These are phyloP conservation scores for Vitis hybrid DNA, from an alignment of 177 flowering plant genomes.

Conservation along the genomic window DNA sequence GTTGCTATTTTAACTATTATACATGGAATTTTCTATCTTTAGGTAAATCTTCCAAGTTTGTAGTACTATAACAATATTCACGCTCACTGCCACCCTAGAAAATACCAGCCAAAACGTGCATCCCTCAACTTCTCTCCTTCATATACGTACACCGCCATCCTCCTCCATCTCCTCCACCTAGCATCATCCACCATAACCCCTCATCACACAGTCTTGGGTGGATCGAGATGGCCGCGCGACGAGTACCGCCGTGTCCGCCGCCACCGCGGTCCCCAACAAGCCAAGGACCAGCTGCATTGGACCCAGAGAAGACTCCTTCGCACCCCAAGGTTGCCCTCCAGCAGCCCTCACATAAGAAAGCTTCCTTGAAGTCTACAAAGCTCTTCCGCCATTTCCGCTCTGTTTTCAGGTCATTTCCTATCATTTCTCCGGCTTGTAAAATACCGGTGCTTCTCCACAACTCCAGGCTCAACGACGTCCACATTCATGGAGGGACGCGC, in stretches of 20 bases:
- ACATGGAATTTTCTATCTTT: too few species aligned
- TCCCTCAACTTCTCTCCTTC: constrained; percentile 2
- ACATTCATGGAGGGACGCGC: constrained; percentile 50
- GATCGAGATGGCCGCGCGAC: not conserved
- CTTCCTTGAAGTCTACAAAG: constrained; percentile 32
- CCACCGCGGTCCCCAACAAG: constrained; percentile 13
- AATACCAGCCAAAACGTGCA: constrained; percentile 6
- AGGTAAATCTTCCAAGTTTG: too few species aligned
- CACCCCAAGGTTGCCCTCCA: constrained; percentile 31
- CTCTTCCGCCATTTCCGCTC: constrained; percentile 50
- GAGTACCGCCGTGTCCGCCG: not conserved
- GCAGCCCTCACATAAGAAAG: constrained; percentile 36
- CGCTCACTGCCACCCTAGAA: not conserved
- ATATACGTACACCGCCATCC: too few species aligned
- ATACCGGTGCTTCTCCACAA: constrained; percentile 37
- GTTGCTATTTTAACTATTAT: too few species aligned
- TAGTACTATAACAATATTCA: too few species aligned
- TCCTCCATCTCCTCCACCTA: not conserved
- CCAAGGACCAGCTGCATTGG: constrained; percentile 6
- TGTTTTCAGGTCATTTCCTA: constrained; percentile 68
- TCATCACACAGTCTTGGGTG: too few species aligned
- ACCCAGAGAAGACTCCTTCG: constrained; percentile 7
- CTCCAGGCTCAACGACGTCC: constrained; percentile 25
- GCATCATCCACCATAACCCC: not conserved
- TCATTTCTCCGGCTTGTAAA: constrained; percentile 60